Evolutionary conservation across 345 rosid genomes (phyloP).

Genomic region (Eucalyptus viminalis): DNA sequence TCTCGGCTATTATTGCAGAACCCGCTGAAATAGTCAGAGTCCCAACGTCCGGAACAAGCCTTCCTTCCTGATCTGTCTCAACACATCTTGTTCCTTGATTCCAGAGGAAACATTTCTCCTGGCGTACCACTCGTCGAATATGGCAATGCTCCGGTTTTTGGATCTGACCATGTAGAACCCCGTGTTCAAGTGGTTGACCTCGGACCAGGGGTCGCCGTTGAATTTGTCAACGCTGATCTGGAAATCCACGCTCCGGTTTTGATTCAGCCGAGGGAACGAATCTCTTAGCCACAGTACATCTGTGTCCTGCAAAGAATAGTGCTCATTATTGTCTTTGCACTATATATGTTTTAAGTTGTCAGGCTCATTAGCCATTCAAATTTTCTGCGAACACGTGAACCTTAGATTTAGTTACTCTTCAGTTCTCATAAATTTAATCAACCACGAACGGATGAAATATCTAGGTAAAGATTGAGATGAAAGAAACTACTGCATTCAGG

Average conservation of each 20-base stretch:
- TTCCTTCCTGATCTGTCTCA: slow-evolving; percentile 13
- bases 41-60: slow-evolving; percentile 24
- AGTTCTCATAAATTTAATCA: too few species aligned
- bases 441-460: too few species aligned
- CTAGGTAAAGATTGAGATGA: too few species aligned
- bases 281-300: slow-evolving; percentile 27
- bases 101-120: slow-evolving; percentile 31
- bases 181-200: slow-evolving; percentile 28
- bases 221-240: slow-evolving; percentile 22
- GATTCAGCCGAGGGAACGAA: slow-evolving; percentile 5
- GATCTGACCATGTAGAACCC: slow-evolving; percentile 62
- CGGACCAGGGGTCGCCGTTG: slow-evolving; percentile 7
- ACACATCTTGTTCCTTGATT: slow-evolving; percentile 63
- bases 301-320: slow-evolving; percentile 5
- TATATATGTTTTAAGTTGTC: too few species aligned
- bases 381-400: too few species aligned
- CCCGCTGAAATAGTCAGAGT: slow-evolving; percentile 39
- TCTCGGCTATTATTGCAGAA: slow-evolving; percentile 52
- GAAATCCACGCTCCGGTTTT: not conserved
- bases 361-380: too few species aligned
- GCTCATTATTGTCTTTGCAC: too few species aligned
- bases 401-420: too few species aligned
- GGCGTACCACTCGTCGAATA: slow-evolving; percentile 50
- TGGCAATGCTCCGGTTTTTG: slow-evolving; percentile 42
- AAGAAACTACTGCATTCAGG: too few species aligned